These are phyloP conservation scores for Tricholoma furcatifolium DNA, from an alignment of 768 basidiomycete genomes.

Conservation along the genomic window DNA sequence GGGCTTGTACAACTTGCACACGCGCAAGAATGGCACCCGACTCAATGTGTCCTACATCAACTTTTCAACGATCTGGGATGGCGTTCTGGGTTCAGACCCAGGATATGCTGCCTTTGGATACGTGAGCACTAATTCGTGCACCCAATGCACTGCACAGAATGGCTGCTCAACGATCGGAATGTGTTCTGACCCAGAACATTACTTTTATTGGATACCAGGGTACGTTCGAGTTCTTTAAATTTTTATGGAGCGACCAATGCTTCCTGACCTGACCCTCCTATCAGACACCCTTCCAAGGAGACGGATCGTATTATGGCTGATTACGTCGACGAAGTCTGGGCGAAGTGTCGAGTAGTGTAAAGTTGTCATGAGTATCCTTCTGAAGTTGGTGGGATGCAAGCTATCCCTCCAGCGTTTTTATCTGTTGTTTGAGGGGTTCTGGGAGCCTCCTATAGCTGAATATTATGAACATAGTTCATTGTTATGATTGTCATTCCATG, in stretches of 20 bases:
- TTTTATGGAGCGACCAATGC: neutral
- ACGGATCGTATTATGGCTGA: constrained; percentile 54
- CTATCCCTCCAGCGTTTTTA: too few species aligned
- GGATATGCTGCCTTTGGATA: constrained; percentile 51
- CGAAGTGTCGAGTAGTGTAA: constrained; percentile 23
- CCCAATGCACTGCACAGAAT: constrained; percentile 26
- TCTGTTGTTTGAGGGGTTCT: neutral
- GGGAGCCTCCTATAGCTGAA: neutral
- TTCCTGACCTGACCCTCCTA: neutral
- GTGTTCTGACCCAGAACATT: constrained; percentile 44
- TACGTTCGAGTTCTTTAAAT: constrained; percentile 24
- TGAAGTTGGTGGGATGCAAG: too few species aligned
- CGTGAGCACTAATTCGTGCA: constrained; percentile 34
- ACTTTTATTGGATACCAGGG: constrained; percentile 55
- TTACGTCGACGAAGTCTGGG: constrained; percentile 42
- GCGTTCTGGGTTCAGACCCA: constrained; percentile 40
- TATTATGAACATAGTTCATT: too few species aligned
- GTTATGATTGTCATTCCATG: too few species aligned
- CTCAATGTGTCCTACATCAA: constrained; percentile 45
- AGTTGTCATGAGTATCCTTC: too few species aligned
- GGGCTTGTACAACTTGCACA: constrained; percentile 36
- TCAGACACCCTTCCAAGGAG: constrained; percentile 49
- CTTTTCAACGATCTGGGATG: constrained; percentile 50
- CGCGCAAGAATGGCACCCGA: constrained; percentile 19
- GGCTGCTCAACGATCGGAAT: constrained; percentile 30